Conservation (phyloP, 1,139 yeast species). For the Tardiomyces blankii region DNA sequence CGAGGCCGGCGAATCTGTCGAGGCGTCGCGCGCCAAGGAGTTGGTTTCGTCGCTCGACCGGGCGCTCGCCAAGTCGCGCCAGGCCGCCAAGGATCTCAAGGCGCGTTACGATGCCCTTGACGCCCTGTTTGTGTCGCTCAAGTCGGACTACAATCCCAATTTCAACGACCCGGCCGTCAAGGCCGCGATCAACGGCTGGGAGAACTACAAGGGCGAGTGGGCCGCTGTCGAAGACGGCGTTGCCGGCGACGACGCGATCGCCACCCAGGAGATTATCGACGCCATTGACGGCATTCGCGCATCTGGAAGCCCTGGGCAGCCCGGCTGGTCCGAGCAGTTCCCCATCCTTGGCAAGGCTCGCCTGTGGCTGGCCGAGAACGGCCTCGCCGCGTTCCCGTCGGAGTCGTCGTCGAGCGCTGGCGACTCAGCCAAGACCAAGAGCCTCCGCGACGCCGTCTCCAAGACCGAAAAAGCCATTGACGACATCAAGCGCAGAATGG, state of each 20-base stretch:
- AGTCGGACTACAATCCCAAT: slow-evolving; percentile 67
- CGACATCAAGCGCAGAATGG: slow-evolving; percentile 13
- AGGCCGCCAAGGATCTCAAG: slow-evolving; percentile 8
- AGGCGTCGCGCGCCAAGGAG: slow-evolving; percentile 5
- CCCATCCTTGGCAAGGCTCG: neutral
- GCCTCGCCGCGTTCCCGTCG: slow-evolving; percentile 11
- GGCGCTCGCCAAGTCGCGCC: slow-evolving; percentile 10
- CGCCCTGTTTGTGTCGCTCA: slow-evolving; percentile 34
- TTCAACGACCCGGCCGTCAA: slow-evolving; percentile 87
- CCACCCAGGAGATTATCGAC: neutral
- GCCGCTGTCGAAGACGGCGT: slow-evolving; percentile 1
- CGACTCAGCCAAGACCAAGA: slow-evolving; percentile 3
- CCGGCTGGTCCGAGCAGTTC: neutral
- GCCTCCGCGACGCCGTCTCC: slow-evolving; percentile 16
- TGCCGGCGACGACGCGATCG: neutral
- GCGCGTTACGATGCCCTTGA: slow-evolving; percentile 29
- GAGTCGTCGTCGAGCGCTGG: slow-evolving; percentile 1
- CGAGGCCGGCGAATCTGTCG: slow-evolving; percentile 5
- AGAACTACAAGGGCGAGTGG: slow-evolving; percentile 17
- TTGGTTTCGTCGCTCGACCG: slow-evolving; percentile 12
- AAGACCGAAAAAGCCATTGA: slow-evolving; percentile 13
- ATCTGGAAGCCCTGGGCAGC: neutral
- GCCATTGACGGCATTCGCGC: neutral
- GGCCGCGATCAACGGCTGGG: slow-evolving; percentile 51
- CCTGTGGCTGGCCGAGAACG: slow-evolving; percentile 17